Conservation (phyloP, 148 eudicot species). For the Amaranthus cruentus region DNA sequence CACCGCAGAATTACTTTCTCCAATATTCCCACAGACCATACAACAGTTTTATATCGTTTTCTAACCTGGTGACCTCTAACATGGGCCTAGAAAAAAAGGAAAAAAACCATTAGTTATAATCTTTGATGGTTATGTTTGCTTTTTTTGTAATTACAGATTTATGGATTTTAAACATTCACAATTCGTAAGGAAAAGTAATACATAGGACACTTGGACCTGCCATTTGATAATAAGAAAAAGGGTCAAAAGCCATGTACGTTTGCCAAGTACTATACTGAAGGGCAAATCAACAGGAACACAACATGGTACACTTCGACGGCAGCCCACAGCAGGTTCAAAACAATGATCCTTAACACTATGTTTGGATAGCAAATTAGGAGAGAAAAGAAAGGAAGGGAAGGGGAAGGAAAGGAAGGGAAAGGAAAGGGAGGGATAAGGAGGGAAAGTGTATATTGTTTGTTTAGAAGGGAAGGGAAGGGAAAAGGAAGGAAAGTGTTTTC, state of each 20-base stretch:
- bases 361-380: no score
- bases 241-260: not conserved
- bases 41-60: constrained; percentile 55
- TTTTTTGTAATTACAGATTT: not conserved
- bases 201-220: not conserved
- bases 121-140: not conserved
- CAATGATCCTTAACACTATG: no score
- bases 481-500: no score
- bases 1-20: constrained; percentile 74
- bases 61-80: constrained; percentile 76
- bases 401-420: no score
- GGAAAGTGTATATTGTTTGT: no score
- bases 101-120: constrained; percentile 16
- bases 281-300: not conserved
- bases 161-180: not conserved
- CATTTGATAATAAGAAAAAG: not conserved
- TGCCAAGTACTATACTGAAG: not conserved
- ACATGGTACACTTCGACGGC: not conserved
- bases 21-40: constrained; percentile 65
- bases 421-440: no score
- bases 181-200: not conserved
- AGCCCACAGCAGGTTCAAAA: no score
- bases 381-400: no score
- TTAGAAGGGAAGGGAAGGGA: no score
- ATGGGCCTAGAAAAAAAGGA: constrained; percentile 43